phyloP scores from a whole-genome alignment of 441 rosid genomes.

The Syzygium syzygioides region DNA sequence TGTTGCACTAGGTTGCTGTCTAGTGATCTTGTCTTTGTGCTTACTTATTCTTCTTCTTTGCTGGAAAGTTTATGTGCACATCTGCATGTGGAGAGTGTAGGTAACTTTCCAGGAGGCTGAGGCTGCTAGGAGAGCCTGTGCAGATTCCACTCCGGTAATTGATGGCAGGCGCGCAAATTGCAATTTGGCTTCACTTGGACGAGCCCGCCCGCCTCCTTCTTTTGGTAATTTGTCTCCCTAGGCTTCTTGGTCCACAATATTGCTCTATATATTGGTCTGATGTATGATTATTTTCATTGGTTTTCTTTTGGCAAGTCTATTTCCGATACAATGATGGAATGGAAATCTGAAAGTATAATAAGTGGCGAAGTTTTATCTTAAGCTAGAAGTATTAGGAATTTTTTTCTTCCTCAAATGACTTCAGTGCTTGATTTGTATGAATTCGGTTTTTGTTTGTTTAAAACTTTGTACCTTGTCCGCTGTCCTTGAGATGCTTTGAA shows the following conservation, averaged over 20 bases:
- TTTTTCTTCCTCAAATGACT: background rate
- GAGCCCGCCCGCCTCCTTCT: constrained; percentile 53
- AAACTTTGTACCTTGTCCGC: background rate
- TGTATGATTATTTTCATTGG: background rate
- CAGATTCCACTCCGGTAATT: constrained; percentile 71
- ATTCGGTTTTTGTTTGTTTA: background rate
- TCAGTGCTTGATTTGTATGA: background rate
- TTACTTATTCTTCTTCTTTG: constrained; percentile 26
- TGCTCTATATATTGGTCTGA: constrained; percentile 18
- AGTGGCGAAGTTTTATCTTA: background rate
- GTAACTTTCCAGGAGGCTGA: constrained; percentile 96
- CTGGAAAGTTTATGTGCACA: background rate
- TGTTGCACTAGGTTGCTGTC: background rate
- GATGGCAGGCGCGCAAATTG: constrained; percentile 97
- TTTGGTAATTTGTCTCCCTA: constrained; percentile 25
- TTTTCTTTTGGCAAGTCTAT: background rate
- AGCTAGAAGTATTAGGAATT: background rate
- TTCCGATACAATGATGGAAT: background rate
- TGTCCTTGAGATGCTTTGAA: background rate
- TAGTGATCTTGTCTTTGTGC: background rate
- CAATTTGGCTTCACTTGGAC: constrained; percentile 90
- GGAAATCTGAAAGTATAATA: background rate
- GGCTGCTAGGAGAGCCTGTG: constrained; percentile 93
- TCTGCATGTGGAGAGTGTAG: constrained; percentile 66
- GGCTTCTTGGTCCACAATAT: constrained; percentile 12